Conservation (phyloP, 345 rosid genomes). For the Noccaea bulbosa region DNA sequence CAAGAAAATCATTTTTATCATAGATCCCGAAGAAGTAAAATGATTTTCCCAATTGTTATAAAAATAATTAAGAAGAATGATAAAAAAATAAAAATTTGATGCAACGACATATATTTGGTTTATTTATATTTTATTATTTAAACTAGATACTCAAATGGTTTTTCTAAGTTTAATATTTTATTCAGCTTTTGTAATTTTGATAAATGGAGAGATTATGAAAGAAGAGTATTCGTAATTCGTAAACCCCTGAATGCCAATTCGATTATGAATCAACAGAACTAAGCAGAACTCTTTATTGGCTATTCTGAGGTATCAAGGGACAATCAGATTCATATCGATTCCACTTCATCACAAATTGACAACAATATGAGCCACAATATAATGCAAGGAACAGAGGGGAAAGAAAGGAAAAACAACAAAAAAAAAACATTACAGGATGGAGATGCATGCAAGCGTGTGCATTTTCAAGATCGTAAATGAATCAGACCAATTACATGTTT, state of each 20-base stretch:
- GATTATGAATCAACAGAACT: background rate
- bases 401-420: no score
- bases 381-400: slow-evolving; percentile 12
- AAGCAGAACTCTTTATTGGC: background rate
- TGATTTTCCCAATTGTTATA: no score
- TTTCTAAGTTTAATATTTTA: background rate
- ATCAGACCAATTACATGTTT: slow-evolving; percentile 36
- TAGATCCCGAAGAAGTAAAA: no score
- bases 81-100: background rate
- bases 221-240: background rate
- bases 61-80: no score
- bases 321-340: slow-evolving; percentile 10
- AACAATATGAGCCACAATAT: slow-evolving; percentile 17
- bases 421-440: slow-evolving; percentile 28
- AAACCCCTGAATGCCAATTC: background rate
- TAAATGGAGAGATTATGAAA: background rate
- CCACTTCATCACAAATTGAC: slow-evolving; percentile 5
- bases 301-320: slow-evolving; percentile 10
- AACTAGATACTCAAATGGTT: background rate
- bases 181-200: background rate
- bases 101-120: background rate
- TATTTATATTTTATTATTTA: background rate
- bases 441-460: slow-evolving; percentile 44
- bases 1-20: no score
- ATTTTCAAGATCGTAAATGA: slow-evolving; percentile 29